A percentile compares a stretch with the other conserved stretches of the same genome.
These are phyloP conservation scores for Metrosideros polymorpha DNA, from an alignment of 441 rosid genomes.

Conservation along the genomic window DNA sequence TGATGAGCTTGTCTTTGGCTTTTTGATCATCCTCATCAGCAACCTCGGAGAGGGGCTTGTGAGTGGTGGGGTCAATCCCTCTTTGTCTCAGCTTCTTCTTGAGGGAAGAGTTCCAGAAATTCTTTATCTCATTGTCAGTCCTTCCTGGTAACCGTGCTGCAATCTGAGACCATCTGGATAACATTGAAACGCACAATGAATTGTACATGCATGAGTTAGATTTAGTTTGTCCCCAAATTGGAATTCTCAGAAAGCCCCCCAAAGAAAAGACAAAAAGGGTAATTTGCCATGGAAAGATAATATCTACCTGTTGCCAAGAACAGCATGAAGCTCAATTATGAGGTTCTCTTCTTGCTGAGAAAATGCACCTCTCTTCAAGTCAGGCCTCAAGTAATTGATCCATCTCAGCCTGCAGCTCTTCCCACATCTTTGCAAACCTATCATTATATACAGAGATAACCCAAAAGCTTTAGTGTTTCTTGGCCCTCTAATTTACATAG, in stretches of 20 bases:
- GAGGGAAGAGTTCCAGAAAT: constrained; percentile 9
- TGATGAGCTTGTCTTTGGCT: neutral
- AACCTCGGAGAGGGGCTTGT: neutral
- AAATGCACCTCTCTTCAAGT: constrained; percentile 12
- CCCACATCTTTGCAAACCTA: constrained; percentile 12
- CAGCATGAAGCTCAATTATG: constrained; percentile 6
- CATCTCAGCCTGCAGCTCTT: constrained; percentile 15
- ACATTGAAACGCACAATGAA: neutral
- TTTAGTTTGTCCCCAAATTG: neutral
- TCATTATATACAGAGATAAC: neutral
- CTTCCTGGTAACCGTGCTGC: constrained; percentile 7
- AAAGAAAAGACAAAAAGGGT: neutral
- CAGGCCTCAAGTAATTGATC: constrained; percentile 13
- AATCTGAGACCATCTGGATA: constrained; percentile 10
- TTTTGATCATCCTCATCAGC: neutral
- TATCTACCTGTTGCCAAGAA: constrained; percentile 5
- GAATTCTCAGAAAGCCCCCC: neutral
- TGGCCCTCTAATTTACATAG: neutral
- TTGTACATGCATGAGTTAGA: neutral
- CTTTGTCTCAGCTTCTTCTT: constrained; percentile 9
- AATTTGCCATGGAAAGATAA: neutral
- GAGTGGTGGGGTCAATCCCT: constrained; percentile 8
- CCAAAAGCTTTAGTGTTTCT: neutral
- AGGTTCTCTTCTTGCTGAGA: constrained; percentile 7
- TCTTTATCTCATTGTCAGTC: constrained; percentile 12